Evolutionary conservation across 176 grass and related monocot genomes (phyloP).

Genomic region (Calamus simplicifolius): DNA sequence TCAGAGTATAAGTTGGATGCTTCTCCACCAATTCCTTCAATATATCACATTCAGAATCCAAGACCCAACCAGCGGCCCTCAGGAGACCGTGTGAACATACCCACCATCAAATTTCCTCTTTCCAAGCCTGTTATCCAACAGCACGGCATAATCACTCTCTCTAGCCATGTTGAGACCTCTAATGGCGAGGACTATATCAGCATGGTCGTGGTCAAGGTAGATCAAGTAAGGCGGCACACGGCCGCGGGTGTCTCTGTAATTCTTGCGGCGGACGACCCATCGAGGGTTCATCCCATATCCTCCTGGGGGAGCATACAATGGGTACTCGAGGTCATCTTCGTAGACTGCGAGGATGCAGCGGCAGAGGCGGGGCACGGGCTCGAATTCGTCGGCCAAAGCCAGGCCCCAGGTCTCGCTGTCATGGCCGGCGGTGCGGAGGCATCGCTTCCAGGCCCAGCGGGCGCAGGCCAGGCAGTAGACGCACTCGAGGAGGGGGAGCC

Average conservation of each 20-base stretch:
- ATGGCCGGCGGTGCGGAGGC: constrained; percentile 58
- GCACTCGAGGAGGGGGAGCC: constrained; percentile 81
- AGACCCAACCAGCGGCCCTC: constrained; percentile 59
- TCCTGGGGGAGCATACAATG: constrained; percentile 16
- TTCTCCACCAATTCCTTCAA: constrained; percentile 43
- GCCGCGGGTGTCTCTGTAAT: constrained; percentile 52
- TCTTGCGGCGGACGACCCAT: constrained; percentile 44
- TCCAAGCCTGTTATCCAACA: constrained; percentile 78
- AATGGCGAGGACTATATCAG: constrained; percentile 66
- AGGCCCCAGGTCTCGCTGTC: constrained; percentile 80
- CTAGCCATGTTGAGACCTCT: constrained; percentile 66
- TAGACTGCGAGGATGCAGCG: constrained; percentile 87
- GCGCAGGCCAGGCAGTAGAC: constrained; percentile 95
- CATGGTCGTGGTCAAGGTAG: constrained; percentile 72
- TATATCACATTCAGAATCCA: constrained; percentile 66
- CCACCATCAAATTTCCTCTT: constrained; percentile 73
- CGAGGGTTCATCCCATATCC: constrained; percentile 26
- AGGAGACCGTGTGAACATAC: constrained; percentile 81
- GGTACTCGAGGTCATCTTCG: constrained; percentile 30
- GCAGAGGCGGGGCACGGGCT: constrained; percentile 68
- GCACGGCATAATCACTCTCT: constrained; percentile 71
- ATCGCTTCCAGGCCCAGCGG: constrained; percentile 94
- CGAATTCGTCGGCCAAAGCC: constrained; percentile 55
- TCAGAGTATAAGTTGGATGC: constrained; percentile 59
- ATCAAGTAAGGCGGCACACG: constrained; percentile 74